Percentiles rank a stretch among this genome's conserved stretches.
Conservation (phyloP, 805 yeast genomes). For the Yamadazyma laniorum region DNA sequence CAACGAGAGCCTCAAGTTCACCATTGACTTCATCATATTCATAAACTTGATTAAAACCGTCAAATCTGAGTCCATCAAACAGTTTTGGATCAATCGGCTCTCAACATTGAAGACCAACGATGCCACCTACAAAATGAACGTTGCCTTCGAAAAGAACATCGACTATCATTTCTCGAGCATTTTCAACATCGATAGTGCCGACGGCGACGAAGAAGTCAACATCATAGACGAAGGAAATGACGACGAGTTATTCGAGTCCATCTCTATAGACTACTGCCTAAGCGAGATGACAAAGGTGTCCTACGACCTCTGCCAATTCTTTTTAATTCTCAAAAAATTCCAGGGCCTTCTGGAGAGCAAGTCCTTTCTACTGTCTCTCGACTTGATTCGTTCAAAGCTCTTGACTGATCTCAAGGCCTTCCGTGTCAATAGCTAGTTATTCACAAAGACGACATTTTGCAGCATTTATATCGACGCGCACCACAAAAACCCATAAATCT, state of each 20-base stretch:
- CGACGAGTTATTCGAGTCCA: constrained; percentile 17
- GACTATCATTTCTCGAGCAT: constrained; percentile 30
- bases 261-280: constrained; percentile 11
- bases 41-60: constrained; percentile 19
- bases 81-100: constrained; percentile 22
- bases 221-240: constrained; percentile 16
- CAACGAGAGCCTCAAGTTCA: constrained; percentile 26
- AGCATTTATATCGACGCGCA: too few relatives aligned
- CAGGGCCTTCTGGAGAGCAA: constrained; percentile 5
- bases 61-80: constrained; percentile 17
- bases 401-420: constrained; percentile 9
- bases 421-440: neutral
- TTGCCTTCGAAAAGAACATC: constrained; percentile 17
- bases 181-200: constrained; percentile 17
- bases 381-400: constrained; percentile 11
- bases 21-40: constrained; percentile 22
- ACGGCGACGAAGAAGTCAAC: constrained; percentile 14
- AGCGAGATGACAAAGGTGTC: constrained; percentile 8
- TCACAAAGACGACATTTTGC: too few relatives aligned
- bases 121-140: neutral
- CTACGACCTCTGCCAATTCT: constrained; percentile 10
- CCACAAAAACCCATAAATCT: neutral
- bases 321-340: neutral
- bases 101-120: neutral
- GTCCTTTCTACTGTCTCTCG: constrained; percentile 7